Conservation (phyloP, 306 rosid genomes). For the Prunus armeniaca region DNA sequence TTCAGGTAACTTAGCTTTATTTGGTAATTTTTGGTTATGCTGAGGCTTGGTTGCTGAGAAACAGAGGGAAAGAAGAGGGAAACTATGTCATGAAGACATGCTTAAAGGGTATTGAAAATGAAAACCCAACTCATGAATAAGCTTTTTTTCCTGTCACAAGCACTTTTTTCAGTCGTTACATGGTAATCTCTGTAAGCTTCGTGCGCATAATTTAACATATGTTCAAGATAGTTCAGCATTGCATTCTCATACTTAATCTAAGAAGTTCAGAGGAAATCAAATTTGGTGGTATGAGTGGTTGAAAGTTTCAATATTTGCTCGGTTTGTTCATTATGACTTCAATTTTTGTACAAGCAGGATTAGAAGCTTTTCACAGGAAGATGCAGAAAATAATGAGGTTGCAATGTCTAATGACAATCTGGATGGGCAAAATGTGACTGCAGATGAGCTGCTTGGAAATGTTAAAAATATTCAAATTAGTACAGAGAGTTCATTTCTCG, state of each 20-base stretch:
- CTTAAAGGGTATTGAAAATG: neutral
- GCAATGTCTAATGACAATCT: too few relatives aligned
- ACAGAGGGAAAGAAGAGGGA: neutral
- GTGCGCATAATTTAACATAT: neutral
- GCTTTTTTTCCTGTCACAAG: neutral
- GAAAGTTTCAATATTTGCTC: neutral
- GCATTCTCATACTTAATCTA: neutral
- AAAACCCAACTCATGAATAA: neutral
- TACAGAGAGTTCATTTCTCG: constrained; percentile 35
- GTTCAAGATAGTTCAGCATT: neutral
- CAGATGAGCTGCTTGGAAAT: too few relatives aligned
- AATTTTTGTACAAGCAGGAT: too few relatives aligned
- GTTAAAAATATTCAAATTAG: neutral
- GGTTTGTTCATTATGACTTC: neutral
- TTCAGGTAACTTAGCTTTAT: constrained; percentile 20
- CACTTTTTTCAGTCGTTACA: neutral
- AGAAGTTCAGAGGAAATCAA: neutral
- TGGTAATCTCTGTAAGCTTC: neutral
- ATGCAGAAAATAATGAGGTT: too few relatives aligned
- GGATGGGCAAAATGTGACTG: too few relatives aligned
- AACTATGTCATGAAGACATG: neutral
- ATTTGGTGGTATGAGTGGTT: neutral
- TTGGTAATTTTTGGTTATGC: neutral
- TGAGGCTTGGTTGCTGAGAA: constrained; percentile 6
- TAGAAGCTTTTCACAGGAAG: too few relatives aligned